Conservation (phyloP, 1,139 yeast species). For the Blastobotrys capitulatus region DNA sequence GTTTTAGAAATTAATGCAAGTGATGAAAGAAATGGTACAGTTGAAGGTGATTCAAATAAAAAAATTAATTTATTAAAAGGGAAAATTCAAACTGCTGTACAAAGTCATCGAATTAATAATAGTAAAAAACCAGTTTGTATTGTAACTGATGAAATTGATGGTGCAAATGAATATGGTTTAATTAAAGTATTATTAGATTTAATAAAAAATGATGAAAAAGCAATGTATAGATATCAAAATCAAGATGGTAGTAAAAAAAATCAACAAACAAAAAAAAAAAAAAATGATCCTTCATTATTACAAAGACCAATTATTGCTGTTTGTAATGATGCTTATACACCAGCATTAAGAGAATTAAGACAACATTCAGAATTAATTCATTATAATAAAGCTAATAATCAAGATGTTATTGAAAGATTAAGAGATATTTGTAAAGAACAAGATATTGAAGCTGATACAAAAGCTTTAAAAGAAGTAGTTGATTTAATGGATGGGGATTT, state of each 20-base stretch:
- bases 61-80: slow-evolving; percentile 41
- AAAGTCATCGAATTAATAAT: slow-evolving; percentile 47
- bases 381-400: slow-evolving; percentile 56
- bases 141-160: slow-evolving; percentile 87
- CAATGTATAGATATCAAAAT: slow-evolving; percentile 23
- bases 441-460: slow-evolving; percentile 34
- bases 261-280: slow-evolving; percentile 25
- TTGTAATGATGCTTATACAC: slow-evolving; percentile 80
- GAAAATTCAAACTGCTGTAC: slow-evolving; percentile 65
- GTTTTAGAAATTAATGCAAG: slow-evolving; percentile 87
- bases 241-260: slow-evolving; percentile 15
- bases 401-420: slow-evolving; percentile 44
- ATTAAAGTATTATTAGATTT: slow-evolving; percentile 62
- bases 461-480: slow-evolving; percentile 51
- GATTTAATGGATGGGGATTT: slow-evolving; percentile 77
- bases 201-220: slow-evolving; percentile 52
- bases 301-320: slow-evolving; percentile 86
- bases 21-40: slow-evolving; percentile 61
- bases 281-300: slow-evolving; percentile 40
- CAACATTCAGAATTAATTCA: slow-evolving; percentile 65
- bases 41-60: slow-evolving; percentile 1
- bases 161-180: slow-evolving; percentile 79
- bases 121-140: slow-evolving; percentile 73
- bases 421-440: slow-evolving; percentile 48
- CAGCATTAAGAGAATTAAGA: slow-evolving; percentile 67